Base-by-base conservation (phyloP, 2,329 filamentous ascomycete genomes). In the Fusarium setosum region DNA sequence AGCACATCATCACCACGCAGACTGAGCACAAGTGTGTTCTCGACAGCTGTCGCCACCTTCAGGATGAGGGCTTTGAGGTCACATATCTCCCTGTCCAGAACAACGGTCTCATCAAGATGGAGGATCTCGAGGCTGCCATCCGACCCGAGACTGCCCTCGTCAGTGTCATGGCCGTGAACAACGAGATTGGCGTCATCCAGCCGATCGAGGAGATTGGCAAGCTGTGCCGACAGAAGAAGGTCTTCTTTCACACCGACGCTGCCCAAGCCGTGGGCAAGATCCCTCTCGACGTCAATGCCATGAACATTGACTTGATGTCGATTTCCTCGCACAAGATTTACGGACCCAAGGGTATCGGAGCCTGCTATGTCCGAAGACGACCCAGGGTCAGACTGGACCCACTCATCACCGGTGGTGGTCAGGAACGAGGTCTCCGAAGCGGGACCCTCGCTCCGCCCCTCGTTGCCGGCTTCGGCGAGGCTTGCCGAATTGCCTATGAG, bases 261-360 rank as follows among this genome's bases (percentile, higher is more conserved):
- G 96, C 96, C 1, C 96, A 99, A 82, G 96, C 96, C 15, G 94
- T 98, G n/a, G 96, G 96, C 75, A 99, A 99, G 84, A 97, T 99
- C 48, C 93, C 94, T 0, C 83, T 99, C 45, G 94, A 97, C 73
- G 96, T 99, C 74, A 97, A 98, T 79, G 92, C 93, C 79, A 95
- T 97, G 93, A 96, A 97, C 79, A 91, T 99, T 67, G 96, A 99
- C 76, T 82, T 99, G 75, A 97, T 99, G 95, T 98, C 95, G 26
- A 97, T 99, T 62, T 98, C 96, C 9, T 94, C 93, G 26, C 96
- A 99, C 82, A 99, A 99, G 82, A 97, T 99, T 54, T 99, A 99
- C 76, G 96, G 96, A 23, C 96, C 96, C 53, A 99, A 97, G 84
- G 96, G 96, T 31, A 92, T 99, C 57, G 96, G 96, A 59, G 96